Evolutionary conservation across 2,329 filamentous ascomycete genomes (phyloP).

Genomic region (Xylaria digitata): DNA sequence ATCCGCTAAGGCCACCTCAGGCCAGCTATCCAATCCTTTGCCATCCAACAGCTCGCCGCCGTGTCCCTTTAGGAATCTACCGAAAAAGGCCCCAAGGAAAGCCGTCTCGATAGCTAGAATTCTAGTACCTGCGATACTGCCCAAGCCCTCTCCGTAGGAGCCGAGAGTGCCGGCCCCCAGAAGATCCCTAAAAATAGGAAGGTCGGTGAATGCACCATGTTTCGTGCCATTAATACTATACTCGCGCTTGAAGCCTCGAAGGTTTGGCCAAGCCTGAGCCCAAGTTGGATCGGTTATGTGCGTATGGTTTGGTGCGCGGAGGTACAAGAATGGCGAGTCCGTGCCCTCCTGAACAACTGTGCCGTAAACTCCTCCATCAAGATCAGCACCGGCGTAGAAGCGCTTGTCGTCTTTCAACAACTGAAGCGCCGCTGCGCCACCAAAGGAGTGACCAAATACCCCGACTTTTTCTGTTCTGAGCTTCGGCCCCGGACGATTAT

Average conservation of each 20-base stretch:
- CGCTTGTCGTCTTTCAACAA: constrained; percentile 44
- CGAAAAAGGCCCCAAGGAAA: constrained; percentile 34
- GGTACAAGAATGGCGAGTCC: constrained; percentile 37
- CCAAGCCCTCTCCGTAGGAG: background rate
- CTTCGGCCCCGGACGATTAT: constrained; percentile 46
- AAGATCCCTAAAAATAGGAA: constrained; percentile 30
- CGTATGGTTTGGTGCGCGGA: constrained; percentile 34
- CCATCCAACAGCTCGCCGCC: constrained; percentile 38
- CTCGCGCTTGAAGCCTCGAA: constrained; percentile 39
- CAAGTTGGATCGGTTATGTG: constrained; percentile 28
- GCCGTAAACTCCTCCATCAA: constrained; percentile 54
- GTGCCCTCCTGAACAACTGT: constrained; percentile 29
- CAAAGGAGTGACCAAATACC: constrained; percentile 56
- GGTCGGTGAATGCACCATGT: constrained; percentile 45
- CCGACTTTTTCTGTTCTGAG: constrained; percentile 46
- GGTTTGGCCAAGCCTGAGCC: constrained; percentile 33
- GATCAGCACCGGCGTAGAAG: constrained; percentile 53
- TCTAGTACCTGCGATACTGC: constrained; percentile 29
- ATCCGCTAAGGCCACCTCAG: constrained; percentile 31
- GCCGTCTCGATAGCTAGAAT: constrained; percentile 33
- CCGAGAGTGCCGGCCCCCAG: constrained; percentile 16
- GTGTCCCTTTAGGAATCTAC: constrained; percentile 36
- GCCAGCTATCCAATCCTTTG: constrained; percentile 30
- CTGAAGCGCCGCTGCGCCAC: constrained; percentile 53
- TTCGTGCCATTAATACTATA: constrained; percentile 31